phyloP scores from a whole-genome alignment of 2,329 filamentous ascomycete genomes.

The Paraphaeosphaeria minitans region DNA sequence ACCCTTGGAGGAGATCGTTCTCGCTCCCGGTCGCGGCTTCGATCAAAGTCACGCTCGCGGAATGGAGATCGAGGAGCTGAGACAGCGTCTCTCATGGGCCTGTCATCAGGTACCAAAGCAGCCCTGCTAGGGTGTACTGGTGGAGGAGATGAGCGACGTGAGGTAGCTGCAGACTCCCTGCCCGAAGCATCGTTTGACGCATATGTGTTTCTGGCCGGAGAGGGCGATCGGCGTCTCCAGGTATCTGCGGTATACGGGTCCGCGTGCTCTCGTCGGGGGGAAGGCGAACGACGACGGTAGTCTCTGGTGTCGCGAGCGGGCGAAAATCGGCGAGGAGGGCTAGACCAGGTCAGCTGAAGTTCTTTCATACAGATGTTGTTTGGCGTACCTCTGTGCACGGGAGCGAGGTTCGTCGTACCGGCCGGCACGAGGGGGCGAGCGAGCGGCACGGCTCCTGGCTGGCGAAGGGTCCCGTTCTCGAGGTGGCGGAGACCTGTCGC shows the following conservation, averaged over 20 bases:
- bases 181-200: constrained; percentile 57
- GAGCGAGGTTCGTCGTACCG: constrained; percentile 55
- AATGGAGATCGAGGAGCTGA: constrained; percentile 42
- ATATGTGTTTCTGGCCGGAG: constrained; percentile 46
- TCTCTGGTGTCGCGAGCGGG: constrained; percentile 53
- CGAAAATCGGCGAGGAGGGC: constrained; percentile 49
- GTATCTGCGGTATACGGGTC: constrained; percentile 56
- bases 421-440: constrained; percentile 48
- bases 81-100: constrained; percentile 32
- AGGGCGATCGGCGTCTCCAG: constrained; percentile 61
- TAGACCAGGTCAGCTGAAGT: constrained; percentile 19
- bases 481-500: constrained; percentile 52
- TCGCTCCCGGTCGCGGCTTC: constrained; percentile 27
- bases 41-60: constrained; percentile 41
- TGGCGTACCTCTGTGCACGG: constrained; percentile 41
- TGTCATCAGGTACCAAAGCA: constrained; percentile 43
- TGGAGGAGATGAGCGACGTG: constrained; percentile 66
- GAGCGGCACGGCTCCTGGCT: constrained; percentile 51
- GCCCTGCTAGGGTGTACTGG: constrained; percentile 60
- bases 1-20: constrained; percentile 44
- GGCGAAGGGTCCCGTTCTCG: constrained; percentile 55
- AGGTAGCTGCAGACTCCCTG: constrained; percentile 61
- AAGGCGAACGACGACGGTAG: constrained; percentile 60
- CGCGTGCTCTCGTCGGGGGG: constrained; percentile 55
- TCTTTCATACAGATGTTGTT: no score